Conservation (phyloP, 108 stramenopile species). For the Cyclotella baltica region DNA sequence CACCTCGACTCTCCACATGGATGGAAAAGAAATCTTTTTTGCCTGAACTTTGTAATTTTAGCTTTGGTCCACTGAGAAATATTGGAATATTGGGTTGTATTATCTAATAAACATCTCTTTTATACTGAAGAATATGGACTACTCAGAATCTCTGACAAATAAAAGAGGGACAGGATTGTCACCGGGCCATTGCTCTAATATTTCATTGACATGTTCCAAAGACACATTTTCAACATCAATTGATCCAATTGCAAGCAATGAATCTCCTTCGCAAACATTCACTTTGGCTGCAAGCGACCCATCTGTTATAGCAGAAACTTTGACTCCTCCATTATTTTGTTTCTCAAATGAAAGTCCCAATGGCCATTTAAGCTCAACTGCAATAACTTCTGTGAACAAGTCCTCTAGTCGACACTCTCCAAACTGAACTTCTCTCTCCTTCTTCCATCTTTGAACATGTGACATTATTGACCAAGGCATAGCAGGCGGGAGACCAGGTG, state of each 20-base stretch:
- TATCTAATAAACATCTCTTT: no score
- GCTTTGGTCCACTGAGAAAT: no score
- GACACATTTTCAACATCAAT: constrained; percentile 50
- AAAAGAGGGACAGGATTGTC: constrained; percentile 27
- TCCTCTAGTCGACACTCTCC: constrained; percentile 45
- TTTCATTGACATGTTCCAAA: constrained; percentile 43
- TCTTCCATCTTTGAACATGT: constrained; percentile 52
- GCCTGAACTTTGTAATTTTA: no score
- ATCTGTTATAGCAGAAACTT: constrained; percentile 5
- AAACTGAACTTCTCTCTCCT: constrained; percentile 38
- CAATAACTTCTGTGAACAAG: constrained; percentile 40
- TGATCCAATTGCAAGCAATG: constrained; percentile 45
- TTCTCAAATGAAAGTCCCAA: constrained; percentile 21
- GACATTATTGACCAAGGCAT: constrained; percentile 55
- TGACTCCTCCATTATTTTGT: constrained; percentile 14
- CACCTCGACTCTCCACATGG: no score
- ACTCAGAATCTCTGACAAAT: constrained; percentile 23
- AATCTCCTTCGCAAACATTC: constrained; percentile 27
- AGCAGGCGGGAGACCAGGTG: constrained; percentile 47
- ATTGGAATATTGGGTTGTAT: no score
- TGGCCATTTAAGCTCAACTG: constrained; percentile 38
- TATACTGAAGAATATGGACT: no score
- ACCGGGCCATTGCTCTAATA: constrained; percentile 43
- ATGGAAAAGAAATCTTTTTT: no score
- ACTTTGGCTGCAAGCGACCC: neutral